A percentile compares a stretch with the other conserved stretches of the same genome.
Conservation (phyloP, 208 protist genomes). For the Vickermania spadyakhi region DNA sequence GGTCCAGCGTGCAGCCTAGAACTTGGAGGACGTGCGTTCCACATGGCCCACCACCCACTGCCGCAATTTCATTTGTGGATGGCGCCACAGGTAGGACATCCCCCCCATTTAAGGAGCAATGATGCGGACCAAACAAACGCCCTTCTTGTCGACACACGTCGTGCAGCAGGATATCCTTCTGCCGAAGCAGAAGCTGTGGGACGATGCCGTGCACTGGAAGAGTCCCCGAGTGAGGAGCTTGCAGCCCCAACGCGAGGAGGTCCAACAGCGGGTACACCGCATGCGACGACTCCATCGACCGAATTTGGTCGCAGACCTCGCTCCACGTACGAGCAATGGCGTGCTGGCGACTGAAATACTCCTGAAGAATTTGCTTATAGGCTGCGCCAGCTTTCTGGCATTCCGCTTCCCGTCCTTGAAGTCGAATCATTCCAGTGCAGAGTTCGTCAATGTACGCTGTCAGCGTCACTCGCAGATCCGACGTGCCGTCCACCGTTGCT, state of each 20-base stretch:
- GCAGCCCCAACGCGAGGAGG: not conserved
- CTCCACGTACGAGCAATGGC: not conserved
- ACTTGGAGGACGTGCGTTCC: not conserved
- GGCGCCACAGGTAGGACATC: too few species aligned
- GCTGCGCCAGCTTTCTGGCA: slow-evolving; percentile 31
- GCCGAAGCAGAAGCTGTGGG: slow-evolving; percentile 32
- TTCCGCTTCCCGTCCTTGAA: slow-evolving; percentile 64
- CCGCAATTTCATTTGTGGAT: too few species aligned
- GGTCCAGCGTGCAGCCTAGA: slow-evolving; percentile 20
- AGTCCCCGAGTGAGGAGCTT: not conserved
- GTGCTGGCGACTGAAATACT: not conserved
- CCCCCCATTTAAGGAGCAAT: slow-evolving; percentile 28
- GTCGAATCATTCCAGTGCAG: slow-evolving; percentile 34
- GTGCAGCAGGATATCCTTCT: slow-evolving; percentile 82
- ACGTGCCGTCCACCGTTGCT: slow-evolving; percentile 17
- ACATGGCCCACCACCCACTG: not conserved
- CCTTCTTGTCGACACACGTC: slow-evolving; percentile 90
- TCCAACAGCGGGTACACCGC: not conserved
- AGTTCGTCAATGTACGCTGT: slow-evolving; percentile 72
- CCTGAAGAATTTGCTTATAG: slow-evolving; percentile 28
- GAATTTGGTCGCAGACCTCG: not conserved
- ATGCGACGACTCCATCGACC: not conserved
- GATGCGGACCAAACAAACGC: slow-evolving; percentile 61
- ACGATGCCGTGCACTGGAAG: not conserved
- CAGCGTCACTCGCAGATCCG: slow-evolving; percentile 35